Base-by-base conservation (phyloP, 2,329 filamentous ascomycete species). In the Xylariaceae sp. region DNA sequence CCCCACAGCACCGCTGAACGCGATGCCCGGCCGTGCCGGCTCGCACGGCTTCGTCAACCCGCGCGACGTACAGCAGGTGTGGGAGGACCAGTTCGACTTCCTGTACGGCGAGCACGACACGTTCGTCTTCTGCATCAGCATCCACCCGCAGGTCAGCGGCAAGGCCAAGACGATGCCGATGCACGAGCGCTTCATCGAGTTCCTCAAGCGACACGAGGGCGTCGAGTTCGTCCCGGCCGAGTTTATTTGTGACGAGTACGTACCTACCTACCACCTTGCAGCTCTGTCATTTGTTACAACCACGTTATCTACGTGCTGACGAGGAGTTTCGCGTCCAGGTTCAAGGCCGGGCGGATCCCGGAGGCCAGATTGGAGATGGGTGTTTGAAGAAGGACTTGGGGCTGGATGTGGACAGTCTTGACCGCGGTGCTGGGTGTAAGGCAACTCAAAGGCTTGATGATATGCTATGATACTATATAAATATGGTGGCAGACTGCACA, bases 121-220 rank as follows among this genome's bases (percentile, higher is more conserved):
- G 4, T 35, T 35, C 15, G 23, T 35, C 11, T 35, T 19, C 27
- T 26, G 21, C 15, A 31, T 35, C 26, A 35, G 27, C 33, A 35
- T 35, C 14, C 33, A 35, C 14, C 33, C 33, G 18, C 33, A 35
- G 33, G 33, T 35, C 22, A 27, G 21, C 11, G 33, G 33, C 12
- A 29, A 26, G 27, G 12, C 33, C 5, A 25, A 35, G 19, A 17
- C 26, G 13, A n/a, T 35, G 15, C 21, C 33, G 4, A 35, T 35
- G 33, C 33, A 35, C 27, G 19, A 35, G 21, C 19, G 33, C 5
- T 35, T 35, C 21, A 35, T 35, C 18, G 27, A 29, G 21, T 35
- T 25, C 13, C 15, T 35, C 8, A 35, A 35, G 15, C 23, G n/a
- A 12, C 27, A 35, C 19, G 27, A 35, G n/a, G 27, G 33, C 6